phyloP scores from a whole-genome alignment of 495 filamentous ascomycete species.

The Rhizodiscina lignyota region DNA sequence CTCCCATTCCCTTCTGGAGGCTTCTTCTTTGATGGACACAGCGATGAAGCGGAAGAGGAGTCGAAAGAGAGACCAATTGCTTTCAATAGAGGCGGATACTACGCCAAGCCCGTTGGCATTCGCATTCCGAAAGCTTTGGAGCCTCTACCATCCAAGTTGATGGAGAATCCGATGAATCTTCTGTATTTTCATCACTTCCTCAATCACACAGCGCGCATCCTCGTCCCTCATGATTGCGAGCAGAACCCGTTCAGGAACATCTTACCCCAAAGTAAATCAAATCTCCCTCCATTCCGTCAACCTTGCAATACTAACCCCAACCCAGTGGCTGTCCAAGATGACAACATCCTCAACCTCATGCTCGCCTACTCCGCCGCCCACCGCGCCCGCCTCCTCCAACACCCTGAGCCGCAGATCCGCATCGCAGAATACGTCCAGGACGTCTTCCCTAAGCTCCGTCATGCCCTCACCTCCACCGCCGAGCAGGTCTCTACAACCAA shows the following conservation, averaged over 20 bases:
- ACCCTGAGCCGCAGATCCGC: constrained; percentile 58
- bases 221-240: constrained; percentile 60
- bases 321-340: constrained; percentile 49
- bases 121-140: constrained; percentile 48
- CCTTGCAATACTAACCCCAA: too few relatives aligned
- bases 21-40: too few relatives aligned
- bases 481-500: constrained; percentile 51
- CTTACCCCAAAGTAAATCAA: constrained; percentile 45
- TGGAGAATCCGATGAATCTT: constrained; percentile 65
- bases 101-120: constrained; percentile 49
- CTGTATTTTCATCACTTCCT: constrained; percentile 66
- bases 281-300: not conserved
- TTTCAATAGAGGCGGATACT: constrained; percentile 45
- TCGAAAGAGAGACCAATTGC: too few relatives aligned
- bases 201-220: constrained; percentile 58
- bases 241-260: constrained; percentile 60
- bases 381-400: constrained; percentile 56
- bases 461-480: constrained; percentile 31
- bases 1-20: too few relatives aligned
- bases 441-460: constrained; percentile 57
- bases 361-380: constrained; percentile 74
- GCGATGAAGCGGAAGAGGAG: too few relatives aligned
- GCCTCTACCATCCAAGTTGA: constrained; percentile 36
- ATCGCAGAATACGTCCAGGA: constrained; percentile 67
- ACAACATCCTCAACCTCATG: constrained; percentile 57